Evolutionary conservation across 108 stramenopile species (phyloP).

Genomic region (Fragilariopsis cylindrus): DNA sequence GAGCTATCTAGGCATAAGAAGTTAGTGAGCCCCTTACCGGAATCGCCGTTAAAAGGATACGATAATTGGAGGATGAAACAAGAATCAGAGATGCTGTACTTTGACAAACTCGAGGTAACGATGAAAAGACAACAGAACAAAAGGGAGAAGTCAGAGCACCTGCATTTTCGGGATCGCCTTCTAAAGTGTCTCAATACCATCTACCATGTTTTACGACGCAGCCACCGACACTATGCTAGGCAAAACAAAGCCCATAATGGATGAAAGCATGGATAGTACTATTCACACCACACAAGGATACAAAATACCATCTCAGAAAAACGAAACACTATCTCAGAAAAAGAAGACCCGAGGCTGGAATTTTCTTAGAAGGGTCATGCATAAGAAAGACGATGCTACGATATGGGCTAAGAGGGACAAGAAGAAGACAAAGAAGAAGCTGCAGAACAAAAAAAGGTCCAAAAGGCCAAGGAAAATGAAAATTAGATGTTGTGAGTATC

Average conservation of each 20-base stretch:
- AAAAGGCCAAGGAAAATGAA: conserved; percentile 1
- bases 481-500: conserved; percentile 5
- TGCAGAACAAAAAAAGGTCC: neutral
- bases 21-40: conserved; percentile 1
- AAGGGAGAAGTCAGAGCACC: neutral
- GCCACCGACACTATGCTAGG: neutral
- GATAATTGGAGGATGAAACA: conserved; percentile 30
- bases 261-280: conserved; percentile 10
- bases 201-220: no score
- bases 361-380: neutral
- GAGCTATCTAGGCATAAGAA: conserved; percentile 22
- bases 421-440: neutral
- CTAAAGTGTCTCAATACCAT: neutral
- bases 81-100: conserved; percentile 7
- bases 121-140: neutral
- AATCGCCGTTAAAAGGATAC: conserved; percentile 10
- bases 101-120: conserved; percentile 18
- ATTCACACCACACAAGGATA: neutral
- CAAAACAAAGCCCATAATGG: neutral
- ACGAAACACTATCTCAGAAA: neutral
- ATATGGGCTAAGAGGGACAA: neutral
- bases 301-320: neutral
- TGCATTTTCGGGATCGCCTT: neutral
- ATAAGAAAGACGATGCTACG: neutral
- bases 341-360: conserved; percentile 8